Base-by-base conservation (phyloP, 768 basidiomycete species). In the Melanogaster broomeanus region DNA sequence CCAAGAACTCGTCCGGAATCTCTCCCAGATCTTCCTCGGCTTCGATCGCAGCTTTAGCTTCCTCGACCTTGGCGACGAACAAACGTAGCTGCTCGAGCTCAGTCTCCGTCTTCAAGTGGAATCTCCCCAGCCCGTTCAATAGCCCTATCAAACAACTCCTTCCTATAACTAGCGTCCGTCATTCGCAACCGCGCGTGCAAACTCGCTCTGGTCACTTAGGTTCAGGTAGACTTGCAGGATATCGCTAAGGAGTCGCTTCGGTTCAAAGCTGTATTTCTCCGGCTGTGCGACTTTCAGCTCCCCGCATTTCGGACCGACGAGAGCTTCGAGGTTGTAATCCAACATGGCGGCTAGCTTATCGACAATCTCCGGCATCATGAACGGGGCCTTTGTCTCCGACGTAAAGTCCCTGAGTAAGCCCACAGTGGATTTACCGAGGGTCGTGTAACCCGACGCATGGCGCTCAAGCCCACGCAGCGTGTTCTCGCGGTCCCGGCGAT, bases 341-440 rank as follows among this genome's bases (percentile, higher is more conserved):
- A 99, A 72, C 90, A 97, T 98, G 1, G 95, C 95, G 3, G 97
- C 97, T 15, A 99, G 79, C 31, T 90, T 83, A 67, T 95, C 88
- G 45, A 98, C 91, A 42, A 99, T 98, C 71, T 99, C 97, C 8
- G 90, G 88, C 71, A 92, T 88, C 83, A 97, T 89, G 72, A 98
- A 99, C 0, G 97, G 95, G 24, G 77, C 81, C 65, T 89, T 93
- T 0, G 93, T 90, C 66, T 96, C 90, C 0, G 87, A 89, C 1
- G 96, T 96, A 73, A 98, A 94, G 48, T 90, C 79, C 65, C 91
- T 92, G 60, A 99, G 80, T 16, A 98, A 77, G 43, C 87, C 85
- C n/a, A 99, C 88, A 3, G 93, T 94, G 18, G 89, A 90, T 56
- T 87, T 80, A 15, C 93, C 91, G 18, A 97, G 81, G 24, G 87